A percentile compares a stretch with the other conserved stretches of the same genome.
Evolutionary conservation across 2,329 filamentous ascomycete genomes (phyloP).

Genomic region (Chaetomium sp.): DNA sequence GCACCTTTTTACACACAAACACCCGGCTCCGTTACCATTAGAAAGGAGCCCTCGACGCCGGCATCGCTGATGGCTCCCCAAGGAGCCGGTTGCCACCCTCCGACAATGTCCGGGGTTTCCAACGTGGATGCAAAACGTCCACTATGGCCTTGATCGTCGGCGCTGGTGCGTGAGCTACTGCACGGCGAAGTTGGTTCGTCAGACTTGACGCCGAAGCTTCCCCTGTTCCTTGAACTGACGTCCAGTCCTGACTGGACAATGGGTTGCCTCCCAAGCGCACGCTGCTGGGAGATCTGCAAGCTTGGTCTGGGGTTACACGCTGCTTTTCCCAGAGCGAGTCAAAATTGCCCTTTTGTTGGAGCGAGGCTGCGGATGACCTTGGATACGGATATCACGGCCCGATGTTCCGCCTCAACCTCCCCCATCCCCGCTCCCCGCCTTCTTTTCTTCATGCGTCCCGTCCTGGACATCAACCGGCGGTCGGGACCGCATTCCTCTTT

Average conservation of each 20-base stretch:
- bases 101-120: neutral
- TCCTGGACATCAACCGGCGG: conserved; percentile 23
- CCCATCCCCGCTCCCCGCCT: conserved; percentile 31
- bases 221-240: neutral
- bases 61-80: neutral
- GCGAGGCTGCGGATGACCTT: conserved; percentile 26
- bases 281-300: conserved; percentile 18
- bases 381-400: conserved; percentile 26
- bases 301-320: conserved; percentile 22
- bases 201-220: neutral
- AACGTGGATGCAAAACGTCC: neutral
- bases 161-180: neutral
- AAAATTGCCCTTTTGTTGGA: conserved; percentile 22
- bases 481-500: conserved; percentile 8
- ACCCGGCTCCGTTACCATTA: neutral
- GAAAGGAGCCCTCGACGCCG: neutral
- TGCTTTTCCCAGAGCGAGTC: conserved; percentile 14
- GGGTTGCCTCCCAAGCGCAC: neutral
- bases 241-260: neutral
- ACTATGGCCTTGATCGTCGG: neutral
- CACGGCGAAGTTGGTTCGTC: neutral
- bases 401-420: conserved; percentile 22
- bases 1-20: conserved; percentile 1
- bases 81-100: neutral
- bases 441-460: conserved; percentile 27